Percentiles rank a stretch among this genome's conserved stretches.
Evolutionary conservation across 176 grass and related monocot species (phyloP).

Genomic region (Bothriochloa decipiens): DNA sequence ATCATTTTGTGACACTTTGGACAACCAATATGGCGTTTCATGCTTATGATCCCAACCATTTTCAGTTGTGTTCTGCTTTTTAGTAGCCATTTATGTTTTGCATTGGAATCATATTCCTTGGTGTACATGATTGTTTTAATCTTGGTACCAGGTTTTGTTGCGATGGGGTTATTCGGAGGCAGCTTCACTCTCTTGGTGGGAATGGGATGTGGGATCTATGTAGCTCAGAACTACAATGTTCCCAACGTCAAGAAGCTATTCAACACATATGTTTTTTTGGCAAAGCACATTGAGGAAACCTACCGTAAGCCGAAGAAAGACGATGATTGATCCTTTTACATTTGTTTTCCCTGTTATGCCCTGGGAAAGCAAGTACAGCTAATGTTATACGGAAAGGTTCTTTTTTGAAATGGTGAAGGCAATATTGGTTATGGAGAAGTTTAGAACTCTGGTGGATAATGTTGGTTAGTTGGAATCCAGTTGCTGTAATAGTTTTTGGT

Average conservation of each 20-base stretch:
- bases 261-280: conserved; percentile 60
- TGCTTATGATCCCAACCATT: not conserved
- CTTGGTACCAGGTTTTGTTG: conserved; percentile 27
- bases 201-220: conserved; percentile 62
- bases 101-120: not conserved
- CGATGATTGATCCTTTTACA: conserved; percentile 45
- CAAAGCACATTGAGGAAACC: conserved; percentile 71
- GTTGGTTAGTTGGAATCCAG: not conserved
- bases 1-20: not conserved
- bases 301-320: conserved; percentile 73
- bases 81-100: not conserved
- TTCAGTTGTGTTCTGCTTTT: not conserved
- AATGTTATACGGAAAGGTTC: not conserved
- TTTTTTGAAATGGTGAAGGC: not conserved
- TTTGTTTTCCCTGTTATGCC: conserved; percentile 1
- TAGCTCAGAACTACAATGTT: conserved; percentile 76
- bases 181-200: conserved; percentile 65
- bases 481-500: not conserved
- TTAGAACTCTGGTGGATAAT: not conserved
- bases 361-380: conserved; percentile 20
- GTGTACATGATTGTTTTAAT: conserved; percentile 5
- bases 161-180: conserved; percentile 68
- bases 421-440: conserved; percentile 18
- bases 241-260: conserved; percentile 73
- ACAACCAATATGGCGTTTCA: not conserved